A percentile compares a stretch with the other conserved stretches of the same genome.
Conservation (phyloP, 2,329 filamentous ascomycete species). For the Cladosporium velox region DNA sequence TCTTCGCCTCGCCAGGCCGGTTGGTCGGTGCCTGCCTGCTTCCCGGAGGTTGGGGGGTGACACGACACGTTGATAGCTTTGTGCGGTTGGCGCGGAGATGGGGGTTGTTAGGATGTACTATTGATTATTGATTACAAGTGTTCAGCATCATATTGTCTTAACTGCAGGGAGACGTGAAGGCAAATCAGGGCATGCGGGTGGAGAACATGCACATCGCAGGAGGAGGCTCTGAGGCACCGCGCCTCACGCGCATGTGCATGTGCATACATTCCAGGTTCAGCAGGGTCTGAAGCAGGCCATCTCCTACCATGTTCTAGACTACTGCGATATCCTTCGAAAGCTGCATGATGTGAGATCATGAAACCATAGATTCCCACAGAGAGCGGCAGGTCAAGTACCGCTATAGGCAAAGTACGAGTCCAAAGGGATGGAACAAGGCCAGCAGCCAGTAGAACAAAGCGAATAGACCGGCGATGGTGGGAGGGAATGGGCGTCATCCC, state of each 20-base stretch:
- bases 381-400: background rate
- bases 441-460: background rate
- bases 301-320: background rate
- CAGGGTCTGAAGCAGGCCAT: too few species aligned
- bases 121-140: too few species aligned
- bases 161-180: background rate
- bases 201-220: background rate
- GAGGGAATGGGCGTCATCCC: background rate
- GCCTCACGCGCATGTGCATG: background rate
- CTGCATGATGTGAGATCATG: background rate
- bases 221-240: too few species aligned
- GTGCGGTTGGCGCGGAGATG: too few species aligned
- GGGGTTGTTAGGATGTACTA: too few species aligned
- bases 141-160: too few species aligned
- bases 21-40: background rate
- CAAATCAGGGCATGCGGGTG: background rate
- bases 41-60: background rate
- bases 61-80: background rate
- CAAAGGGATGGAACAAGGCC: conserved; percentile 5
- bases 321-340: background rate
- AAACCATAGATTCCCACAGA: background rate
- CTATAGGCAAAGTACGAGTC: background rate
- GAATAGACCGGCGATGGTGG: background rate
- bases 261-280: too few species aligned
- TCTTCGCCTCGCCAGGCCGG: background rate